Conservation (phyloP, 305 asterid genomes). For the Fraxinus angustifolia region DNA sequence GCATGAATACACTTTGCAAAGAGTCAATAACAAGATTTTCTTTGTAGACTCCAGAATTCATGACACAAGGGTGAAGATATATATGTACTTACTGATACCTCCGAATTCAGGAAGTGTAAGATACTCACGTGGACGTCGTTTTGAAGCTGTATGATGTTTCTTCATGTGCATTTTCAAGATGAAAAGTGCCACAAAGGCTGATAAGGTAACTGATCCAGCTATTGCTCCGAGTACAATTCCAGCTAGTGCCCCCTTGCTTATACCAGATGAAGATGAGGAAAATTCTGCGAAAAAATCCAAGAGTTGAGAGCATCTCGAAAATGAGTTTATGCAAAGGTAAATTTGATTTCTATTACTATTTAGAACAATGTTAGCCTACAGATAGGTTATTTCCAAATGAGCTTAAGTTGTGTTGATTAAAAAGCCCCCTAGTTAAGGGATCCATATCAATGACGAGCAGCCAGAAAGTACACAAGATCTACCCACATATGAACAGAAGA, state of each 20-base stretch:
- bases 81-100: background rate
- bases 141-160: conserved; percentile 46
- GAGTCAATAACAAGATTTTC: background rate
- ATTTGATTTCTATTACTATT: background rate
- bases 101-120: conserved; percentile 11
- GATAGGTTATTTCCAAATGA: background rate
- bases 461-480: background rate
- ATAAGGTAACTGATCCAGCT: conserved; percentile 64
- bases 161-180: conserved; percentile 50
- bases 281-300: conserved; percentile 48
- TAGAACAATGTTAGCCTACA: background rate
- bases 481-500: background rate
- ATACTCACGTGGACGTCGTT: conserved; percentile 64
- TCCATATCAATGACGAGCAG: background rate
- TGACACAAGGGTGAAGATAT: background rate
- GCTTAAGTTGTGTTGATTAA: background rate
- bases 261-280: conserved; percentile 37
- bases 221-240: conserved; percentile 75
- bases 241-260: conserved; percentile 81
- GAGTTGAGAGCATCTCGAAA: conserved; percentile 9
- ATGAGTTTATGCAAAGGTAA: background rate
- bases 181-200: conserved; percentile 61
- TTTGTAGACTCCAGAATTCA: background rate
- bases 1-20: background rate
- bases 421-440: background rate